Base-by-base conservation (phyloP, 1,139 yeast species). In the Candida labiduridarum region DNA sequence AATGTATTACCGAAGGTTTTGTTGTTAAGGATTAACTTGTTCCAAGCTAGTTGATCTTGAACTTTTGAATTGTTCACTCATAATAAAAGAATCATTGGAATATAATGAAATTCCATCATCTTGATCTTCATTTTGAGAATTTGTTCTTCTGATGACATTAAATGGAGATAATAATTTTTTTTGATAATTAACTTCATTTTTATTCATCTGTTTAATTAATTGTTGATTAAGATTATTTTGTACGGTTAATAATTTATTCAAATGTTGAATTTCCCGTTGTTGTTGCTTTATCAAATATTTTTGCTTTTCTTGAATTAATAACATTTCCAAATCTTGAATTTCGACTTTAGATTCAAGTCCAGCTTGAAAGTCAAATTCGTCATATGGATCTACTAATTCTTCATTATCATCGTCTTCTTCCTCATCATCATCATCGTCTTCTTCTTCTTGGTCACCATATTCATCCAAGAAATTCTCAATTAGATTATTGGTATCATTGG, bases 221-320 rank as follows among this genome's bases (percentile, higher is more conserved):
- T 45, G 39, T 11, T 45, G 19, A 34, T 40, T 45, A 14, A 45
- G 19, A 29, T 39, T 14, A n/a, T 31, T 45, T 33, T 45, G 48
- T 39, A 19, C 29, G 15, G 52, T 48, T 40, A 70, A 58, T 35
- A 70, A 60, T 7, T 56, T 48, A 44, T 61, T 66, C 41, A 71
- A 58, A 44, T 64, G 62, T 8, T 57, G 48, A 19, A 70, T 70
- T 49, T 70, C 72, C 9, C 60, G 59, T 53, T 67, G 65, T 50
- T 71, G 73, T 49, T 62, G 65, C 33, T 54, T 56, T 14, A 67
- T 58, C 54, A 66, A 59, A 6, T 57, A 52, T 15, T 61, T 57
- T 49, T 68, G 73, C 10, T 62, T 62, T 41, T 67, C 62, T 22
- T 67, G 60, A 33, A 69, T 55, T 19, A 62, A 48, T 47, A 62